A percentile compares a stretch with the other conserved stretches of the same genome.
These are phyloP conservation scores for Cordyceps farinosa DNA, from an alignment of 2,329 filamentous ascomycete species.

Conservation along the genomic window DNA sequence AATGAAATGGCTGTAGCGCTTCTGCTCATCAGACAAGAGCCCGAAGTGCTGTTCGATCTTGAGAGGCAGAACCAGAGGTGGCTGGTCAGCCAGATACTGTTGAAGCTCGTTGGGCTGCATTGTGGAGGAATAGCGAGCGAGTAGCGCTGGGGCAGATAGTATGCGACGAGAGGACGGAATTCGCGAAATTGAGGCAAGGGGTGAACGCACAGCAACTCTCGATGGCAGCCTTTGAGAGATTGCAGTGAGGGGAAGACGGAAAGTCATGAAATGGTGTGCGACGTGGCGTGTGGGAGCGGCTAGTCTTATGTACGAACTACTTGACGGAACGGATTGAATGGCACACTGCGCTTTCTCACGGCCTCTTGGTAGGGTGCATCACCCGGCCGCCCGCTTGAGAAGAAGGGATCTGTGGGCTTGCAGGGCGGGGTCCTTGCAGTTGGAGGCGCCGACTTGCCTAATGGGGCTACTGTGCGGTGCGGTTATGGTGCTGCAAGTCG, in stretches of 20 bases:
- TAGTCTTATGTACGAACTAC: conserved; percentile 21
- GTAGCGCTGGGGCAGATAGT: conserved; percentile 23
- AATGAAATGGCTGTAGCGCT: conserved; percentile 88
- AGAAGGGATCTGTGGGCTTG: background rate
- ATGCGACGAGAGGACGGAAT: background rate
- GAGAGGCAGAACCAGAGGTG: conserved; percentile 81
- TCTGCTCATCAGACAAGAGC: conserved; percentile 68
- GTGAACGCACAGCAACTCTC: conserved; percentile 12
- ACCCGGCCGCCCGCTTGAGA: conserved; percentile 1
- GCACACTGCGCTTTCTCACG: conserved; percentile 13
- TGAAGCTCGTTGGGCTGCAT: conserved; percentile 60
- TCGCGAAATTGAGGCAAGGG: conserved; percentile 4
- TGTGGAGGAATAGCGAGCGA: conserved; percentile 27
- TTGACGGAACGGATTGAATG: conserved; percentile 1
- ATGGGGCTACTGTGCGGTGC: conserved; percentile 10
- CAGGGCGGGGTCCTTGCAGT: conserved; percentile 9
- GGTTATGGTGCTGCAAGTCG: background rate
- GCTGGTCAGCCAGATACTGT: conserved; percentile 87
- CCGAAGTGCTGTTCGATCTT: conserved; percentile 94
- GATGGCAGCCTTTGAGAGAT: conserved; percentile 35
- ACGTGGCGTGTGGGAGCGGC: conserved; percentile 20
- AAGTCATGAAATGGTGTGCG: conserved; percentile 28
- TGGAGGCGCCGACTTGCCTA: conserved; percentile 14
- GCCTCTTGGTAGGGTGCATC: conserved; percentile 12
- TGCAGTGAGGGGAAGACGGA: conserved; percentile 33